phyloP scores from a whole-genome alignment of 2,329 filamentous ascomycete species.

The Aspergillus fructus region DNA sequence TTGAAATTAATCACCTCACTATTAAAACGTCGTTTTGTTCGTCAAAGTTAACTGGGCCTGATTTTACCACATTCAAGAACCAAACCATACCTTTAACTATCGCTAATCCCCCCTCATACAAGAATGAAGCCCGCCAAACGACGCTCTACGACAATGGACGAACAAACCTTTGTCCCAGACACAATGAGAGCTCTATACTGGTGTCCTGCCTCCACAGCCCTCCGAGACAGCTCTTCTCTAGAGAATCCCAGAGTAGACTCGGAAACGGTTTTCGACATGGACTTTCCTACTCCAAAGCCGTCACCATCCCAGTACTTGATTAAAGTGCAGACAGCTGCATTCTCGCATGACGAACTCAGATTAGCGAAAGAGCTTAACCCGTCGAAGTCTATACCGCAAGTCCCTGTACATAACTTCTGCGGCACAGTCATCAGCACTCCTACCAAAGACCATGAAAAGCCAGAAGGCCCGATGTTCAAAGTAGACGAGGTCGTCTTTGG shows the following conservation, averaged over 20 bases:
- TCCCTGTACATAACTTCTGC: constrained; percentile 44
- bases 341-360: constrained; percentile 40
- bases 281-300: constrained; percentile 38
- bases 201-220: constrained; percentile 22
- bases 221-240: constrained; percentile 12
- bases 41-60: not conserved
- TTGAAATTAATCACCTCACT: not conserved
- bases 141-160: constrained; percentile 31
- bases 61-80: not conserved
- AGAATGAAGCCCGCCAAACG: constrained; percentile 16
- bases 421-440: constrained; percentile 40
- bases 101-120: not conserved
- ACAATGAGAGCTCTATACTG: constrained; percentile 43
- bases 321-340: constrained; percentile 40
- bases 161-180: constrained; percentile 35
- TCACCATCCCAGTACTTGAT: constrained; percentile 41
- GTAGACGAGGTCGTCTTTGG: constrained; percentile 43
- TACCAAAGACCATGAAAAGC: constrained; percentile 26
- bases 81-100: not conserved
- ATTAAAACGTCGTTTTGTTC: not conserved
- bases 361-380: constrained; percentile 26
- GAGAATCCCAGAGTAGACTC: constrained; percentile 23
- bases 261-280: constrained; percentile 32
- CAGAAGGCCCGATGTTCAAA: constrained; percentile 37
- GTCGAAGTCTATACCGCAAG: constrained; percentile 30